Evolutionary conservation across 2,329 filamentous ascomycete species (phyloP).

Genomic region (Fusarium secorum): DNA sequence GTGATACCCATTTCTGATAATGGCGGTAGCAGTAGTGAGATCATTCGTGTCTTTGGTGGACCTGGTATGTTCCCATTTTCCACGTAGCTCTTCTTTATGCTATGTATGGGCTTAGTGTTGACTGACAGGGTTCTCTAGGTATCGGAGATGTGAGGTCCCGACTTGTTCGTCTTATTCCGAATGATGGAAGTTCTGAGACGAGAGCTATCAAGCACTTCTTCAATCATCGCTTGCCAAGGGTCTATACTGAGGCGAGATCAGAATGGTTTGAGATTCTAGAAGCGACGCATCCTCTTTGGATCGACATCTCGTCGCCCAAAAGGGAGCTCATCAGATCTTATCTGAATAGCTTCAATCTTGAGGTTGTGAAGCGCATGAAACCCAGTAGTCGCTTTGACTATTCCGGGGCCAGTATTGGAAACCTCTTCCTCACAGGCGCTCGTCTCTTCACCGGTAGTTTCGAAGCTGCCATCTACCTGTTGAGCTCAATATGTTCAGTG

Average conservation of each 20-base stretch:
- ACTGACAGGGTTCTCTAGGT: constrained; percentile 57
- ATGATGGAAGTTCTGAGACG: constrained; percentile 67
- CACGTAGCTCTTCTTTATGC: constrained; percentile 13
- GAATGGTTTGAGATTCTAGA: constrained; percentile 94
- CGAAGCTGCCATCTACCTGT: constrained; percentile 89
- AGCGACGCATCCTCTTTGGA: constrained; percentile 80
- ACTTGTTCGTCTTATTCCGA: constrained; percentile 87
- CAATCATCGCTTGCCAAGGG: constrained; percentile 79
- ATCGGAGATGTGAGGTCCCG: constrained; percentile 61
- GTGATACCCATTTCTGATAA: constrained; percentile 97
- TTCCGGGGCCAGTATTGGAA: constrained; percentile 77
- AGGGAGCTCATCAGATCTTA: constrained; percentile 80
- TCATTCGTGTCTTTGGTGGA: constrained; percentile 93
- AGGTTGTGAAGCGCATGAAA: constrained; percentile 78
- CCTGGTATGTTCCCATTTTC: constrained; percentile 65
- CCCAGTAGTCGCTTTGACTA: constrained; percentile 81
- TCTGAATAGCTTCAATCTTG: constrained; percentile 78
- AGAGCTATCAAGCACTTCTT: constrained; percentile 83
- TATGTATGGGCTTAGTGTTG: background rate
- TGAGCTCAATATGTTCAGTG: constrained; percentile 87
- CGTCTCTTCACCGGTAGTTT: constrained; percentile 92
- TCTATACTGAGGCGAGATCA: constrained; percentile 66
- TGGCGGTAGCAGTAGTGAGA: constrained; percentile 89
- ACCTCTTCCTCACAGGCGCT: constrained; percentile 83
- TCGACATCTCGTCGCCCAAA: constrained; percentile 72